Conservation (phyloP, 306 rosid species). For the Betula pendula region DNA sequence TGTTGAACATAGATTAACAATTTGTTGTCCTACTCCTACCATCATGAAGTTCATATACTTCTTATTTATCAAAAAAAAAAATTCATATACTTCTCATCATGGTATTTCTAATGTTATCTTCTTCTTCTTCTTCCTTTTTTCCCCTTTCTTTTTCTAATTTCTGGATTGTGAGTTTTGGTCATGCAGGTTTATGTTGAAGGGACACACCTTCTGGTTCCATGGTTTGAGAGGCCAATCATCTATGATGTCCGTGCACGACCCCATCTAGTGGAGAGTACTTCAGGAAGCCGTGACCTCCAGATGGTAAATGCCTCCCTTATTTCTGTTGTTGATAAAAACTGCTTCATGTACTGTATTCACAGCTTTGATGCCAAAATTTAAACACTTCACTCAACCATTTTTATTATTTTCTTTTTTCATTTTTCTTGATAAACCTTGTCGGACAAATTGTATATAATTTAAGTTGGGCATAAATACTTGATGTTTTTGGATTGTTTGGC, state of each 20-base stretch:
- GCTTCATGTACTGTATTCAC: neutral
- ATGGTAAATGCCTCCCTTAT: conserved; percentile 34
- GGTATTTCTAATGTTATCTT: neutral
- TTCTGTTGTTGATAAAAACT: neutral
- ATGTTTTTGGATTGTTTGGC: neutral
- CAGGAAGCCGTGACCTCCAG: conserved; percentile 61
- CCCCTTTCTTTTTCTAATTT: neutral
- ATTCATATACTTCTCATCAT: neutral
- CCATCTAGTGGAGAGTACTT: conserved; percentile 38
- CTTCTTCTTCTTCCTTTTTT: too few relatives aligned
- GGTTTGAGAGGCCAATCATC: conserved; percentile 60
- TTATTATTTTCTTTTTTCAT: neutral
- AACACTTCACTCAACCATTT: neutral
- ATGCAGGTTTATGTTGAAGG: conserved; percentile 60
- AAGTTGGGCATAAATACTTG: neutral
- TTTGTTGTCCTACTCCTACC: neutral
- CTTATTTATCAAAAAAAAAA: too few relatives aligned
- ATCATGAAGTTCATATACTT: too few relatives aligned
- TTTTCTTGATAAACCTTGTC: neutral
- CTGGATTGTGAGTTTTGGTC: neutral
- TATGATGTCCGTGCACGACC: conserved; percentile 60
- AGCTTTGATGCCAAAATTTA: neutral
- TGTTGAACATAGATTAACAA: neutral
- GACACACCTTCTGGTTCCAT: conserved; percentile 54
- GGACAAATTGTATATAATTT: neutral